These are phyloP conservation scores for Fusarium neocosmosporiellum DNA, from an alignment of 2,329 filamentous ascomycete genomes.

Conservation along the genomic window DNA sequence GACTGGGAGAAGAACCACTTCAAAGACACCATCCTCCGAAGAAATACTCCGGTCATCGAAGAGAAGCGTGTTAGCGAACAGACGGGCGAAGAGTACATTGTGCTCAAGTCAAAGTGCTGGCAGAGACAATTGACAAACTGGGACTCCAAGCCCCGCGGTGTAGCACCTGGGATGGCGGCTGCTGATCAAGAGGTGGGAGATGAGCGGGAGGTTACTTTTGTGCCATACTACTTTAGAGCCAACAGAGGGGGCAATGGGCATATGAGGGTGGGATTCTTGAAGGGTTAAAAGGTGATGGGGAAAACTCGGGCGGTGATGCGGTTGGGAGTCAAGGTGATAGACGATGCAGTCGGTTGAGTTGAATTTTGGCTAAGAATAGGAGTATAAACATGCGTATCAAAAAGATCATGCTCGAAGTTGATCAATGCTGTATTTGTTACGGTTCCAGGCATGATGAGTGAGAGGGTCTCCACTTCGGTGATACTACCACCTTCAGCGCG, in stretches of 20 bases:
- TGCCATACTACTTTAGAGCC: slow-evolving; percentile 27
- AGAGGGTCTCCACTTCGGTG: neutral
- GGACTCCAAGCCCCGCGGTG: neutral
- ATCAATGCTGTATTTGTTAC: neutral
- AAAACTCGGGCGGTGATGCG: neutral
- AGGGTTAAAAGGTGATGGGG: neutral
- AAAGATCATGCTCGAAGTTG: neutral
- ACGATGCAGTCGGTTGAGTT: neutral
- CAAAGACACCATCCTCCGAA: slow-evolving; percentile 15
- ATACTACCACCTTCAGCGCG: neutral
- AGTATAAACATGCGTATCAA: neutral
- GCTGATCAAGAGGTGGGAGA: neutral
- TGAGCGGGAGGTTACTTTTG: neutral
- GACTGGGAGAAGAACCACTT: slow-evolving; percentile 27
- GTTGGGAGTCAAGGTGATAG: neutral
- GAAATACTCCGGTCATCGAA: neutral
- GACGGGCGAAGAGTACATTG: slow-evolving; percentile 20
- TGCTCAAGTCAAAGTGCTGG: slow-evolving; percentile 22
- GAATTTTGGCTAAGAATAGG: neutral
- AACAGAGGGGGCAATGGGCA: slow-evolving; percentile 25
- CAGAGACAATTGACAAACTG: neutral
- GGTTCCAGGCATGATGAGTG: neutral
- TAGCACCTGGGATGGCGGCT: neutral
- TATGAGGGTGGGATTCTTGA: slow-evolving; percentile 26
- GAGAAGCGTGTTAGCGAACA: neutral